phyloP scores from a whole-genome alignment of 163 green algal genomes.

The Chloroidium sp. region DNA sequence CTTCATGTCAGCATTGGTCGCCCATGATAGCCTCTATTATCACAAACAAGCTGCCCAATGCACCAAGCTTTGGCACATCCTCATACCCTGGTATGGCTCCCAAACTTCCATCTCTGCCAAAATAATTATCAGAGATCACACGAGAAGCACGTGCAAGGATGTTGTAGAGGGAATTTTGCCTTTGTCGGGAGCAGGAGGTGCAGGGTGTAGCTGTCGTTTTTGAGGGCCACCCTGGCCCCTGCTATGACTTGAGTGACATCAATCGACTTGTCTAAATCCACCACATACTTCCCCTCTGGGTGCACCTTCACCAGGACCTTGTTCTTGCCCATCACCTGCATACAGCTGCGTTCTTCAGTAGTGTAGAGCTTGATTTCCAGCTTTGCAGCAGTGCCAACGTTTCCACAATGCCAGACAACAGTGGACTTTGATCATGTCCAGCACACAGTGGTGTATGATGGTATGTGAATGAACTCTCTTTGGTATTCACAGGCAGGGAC shows the following conservation, averaged over 20 bases:
- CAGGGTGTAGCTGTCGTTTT: slow-evolving; percentile 88
- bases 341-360: background rate
- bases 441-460: background rate
- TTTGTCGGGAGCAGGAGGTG: slow-evolving; percentile 93
- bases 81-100: too few species aligned
- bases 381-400: background rate
- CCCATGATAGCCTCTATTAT: too few species aligned
- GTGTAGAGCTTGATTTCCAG: background rate
- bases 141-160: background rate
- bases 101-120: too few species aligned
- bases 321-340: slow-evolving; percentile 96
- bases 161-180: background rate
- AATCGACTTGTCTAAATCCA: slow-evolving; percentile 90
- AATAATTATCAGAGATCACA: too few species aligned
- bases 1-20: too few species aligned
- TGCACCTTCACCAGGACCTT: slow-evolving; percentile 99
- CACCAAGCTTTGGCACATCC: too few species aligned
- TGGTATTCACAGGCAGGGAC: background rate
- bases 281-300: slow-evolving; percentile 98
- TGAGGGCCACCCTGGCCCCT: slow-evolving; percentile 82
- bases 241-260: slow-evolving; percentile 51
- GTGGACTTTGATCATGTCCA: too few species aligned
- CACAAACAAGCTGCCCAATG: too few species aligned
- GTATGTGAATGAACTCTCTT: background rate
- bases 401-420: too few species aligned